These are phyloP conservation scores for Rhodamnia argentea DNA, from an alignment of 345 rosid species.

Conservation along the genomic window DNA sequence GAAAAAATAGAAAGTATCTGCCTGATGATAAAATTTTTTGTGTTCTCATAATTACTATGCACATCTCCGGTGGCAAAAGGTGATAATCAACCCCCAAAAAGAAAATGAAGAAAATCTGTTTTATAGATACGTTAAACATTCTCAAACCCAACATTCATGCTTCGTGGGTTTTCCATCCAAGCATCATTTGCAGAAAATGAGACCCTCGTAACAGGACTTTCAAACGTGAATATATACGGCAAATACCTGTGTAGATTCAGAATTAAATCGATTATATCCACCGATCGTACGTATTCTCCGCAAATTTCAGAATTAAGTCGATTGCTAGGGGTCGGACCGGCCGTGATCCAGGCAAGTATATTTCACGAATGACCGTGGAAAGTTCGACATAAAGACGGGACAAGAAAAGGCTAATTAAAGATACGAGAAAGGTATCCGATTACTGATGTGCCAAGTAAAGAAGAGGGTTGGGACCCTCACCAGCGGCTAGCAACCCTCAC, in stretches of 20 bases:
- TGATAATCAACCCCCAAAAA: too few relatives aligned
- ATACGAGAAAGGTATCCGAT: neutral
- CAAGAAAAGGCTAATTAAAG: neutral
- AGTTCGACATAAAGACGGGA: rapidly evolving
- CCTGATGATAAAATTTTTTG: too few relatives aligned
- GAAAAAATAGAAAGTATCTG: rapidly evolving
- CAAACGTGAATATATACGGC: rapidly evolving
- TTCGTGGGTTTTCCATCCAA: too few relatives aligned
- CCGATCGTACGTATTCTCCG: rapidly evolving
- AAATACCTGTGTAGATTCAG: rapidly evolving
- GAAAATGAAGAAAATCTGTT: too few relatives aligned
- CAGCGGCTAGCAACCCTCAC: too few relatives aligned
- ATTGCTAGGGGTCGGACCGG: rapidly evolving
- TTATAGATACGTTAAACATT: too few relatives aligned
- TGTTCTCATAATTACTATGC: too few relatives aligned
- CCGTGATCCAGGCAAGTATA: neutral
- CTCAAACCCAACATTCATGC: too few relatives aligned
- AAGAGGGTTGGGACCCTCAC: neutral
- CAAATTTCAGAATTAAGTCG: neutral
- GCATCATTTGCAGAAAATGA: neutral
- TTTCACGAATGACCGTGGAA: rapidly evolving
- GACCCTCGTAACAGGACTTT: rapidly evolving
- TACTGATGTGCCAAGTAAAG: neutral
- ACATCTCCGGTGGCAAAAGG: too few relatives aligned
- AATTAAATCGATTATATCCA: too few relatives aligned